Evolutionary conservation across 352 stramenopile genomes (phyloP).

Genomic region (Globisporangium nagaii): DNA sequence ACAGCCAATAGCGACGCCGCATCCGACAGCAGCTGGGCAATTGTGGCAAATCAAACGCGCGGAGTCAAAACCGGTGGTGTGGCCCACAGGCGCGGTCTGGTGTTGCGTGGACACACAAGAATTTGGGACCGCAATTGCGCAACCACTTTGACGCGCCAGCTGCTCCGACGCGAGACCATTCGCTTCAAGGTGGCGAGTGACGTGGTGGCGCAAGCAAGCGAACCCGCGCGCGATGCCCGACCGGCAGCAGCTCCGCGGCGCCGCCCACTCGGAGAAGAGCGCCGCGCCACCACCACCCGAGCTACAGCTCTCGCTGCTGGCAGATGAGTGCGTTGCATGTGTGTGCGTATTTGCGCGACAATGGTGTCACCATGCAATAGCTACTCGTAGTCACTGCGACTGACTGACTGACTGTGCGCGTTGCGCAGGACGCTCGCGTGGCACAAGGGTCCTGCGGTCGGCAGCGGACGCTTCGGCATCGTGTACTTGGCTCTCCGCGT

Average conservation of each 20-base stretch:
- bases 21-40: too few relatives aligned
- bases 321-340: conserved; percentile 24
- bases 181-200: too few relatives aligned
- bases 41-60: too few relatives aligned
- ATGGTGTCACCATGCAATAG: neutral
- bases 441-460: conserved; percentile 60
- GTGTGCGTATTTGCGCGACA: neutral
- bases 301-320: conserved; percentile 48
- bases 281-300: conserved; percentile 2
- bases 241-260: neutral
- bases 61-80: too few relatives aligned
- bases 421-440: conserved; percentile 47
- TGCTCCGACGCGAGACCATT: neutral
- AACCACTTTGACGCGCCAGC: neutral
- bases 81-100: neutral
- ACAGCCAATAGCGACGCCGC: too few relatives aligned
- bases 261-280: neutral
- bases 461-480: conserved; percentile 64
- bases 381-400: neutral
- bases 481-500: conserved; percentile 65
- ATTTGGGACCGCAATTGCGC: too few relatives aligned
- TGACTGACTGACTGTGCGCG: neutral
- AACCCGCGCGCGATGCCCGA: neutral
- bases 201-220: too few relatives aligned
- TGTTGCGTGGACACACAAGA: too few relatives aligned